Conservation (phyloP, 352 stramenopile species). For the Globisporangium okanoganense region DNA sequence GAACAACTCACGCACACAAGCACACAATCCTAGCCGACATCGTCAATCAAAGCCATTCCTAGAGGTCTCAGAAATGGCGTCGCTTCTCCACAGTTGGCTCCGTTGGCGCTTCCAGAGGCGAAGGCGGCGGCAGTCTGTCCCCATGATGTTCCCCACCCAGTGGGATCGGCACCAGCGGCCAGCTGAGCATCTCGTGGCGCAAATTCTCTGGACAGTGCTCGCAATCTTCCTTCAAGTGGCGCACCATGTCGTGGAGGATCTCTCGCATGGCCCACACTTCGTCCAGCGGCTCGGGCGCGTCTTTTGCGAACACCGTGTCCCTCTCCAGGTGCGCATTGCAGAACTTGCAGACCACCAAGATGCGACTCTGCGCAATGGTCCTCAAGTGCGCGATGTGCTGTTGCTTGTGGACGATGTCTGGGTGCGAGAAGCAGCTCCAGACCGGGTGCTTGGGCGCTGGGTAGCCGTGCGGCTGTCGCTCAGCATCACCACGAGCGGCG, state of each 20-base stretch:
- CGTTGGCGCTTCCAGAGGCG: not conserved
- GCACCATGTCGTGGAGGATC: not conserved
- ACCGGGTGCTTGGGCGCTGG: constrained; percentile 4
- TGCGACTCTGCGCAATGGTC: not conserved
- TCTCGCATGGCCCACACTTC: constrained; percentile 2
- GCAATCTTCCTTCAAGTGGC: constrained; percentile 1
- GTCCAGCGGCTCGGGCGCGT: not conserved
- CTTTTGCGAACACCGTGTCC: constrained; percentile 1
- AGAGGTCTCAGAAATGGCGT: not conserved
- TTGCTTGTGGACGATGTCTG: not conserved
- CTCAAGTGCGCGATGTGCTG: not conserved
- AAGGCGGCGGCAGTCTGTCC: not conserved
- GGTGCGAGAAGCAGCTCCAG: constrained; percentile 3
- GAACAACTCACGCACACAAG: not conserved
- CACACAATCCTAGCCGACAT: not conserved
- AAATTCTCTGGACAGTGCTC: not conserved
- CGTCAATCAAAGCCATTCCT: not conserved
- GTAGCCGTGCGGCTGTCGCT: not conserved
- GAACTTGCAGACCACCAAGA: constrained; percentile 2
- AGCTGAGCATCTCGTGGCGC: not conserved
- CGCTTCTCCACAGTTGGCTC: not conserved
- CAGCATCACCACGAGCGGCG: not conserved
- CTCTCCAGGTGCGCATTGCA: not conserved
- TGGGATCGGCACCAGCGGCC: not conserved
- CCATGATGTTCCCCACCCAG: not conserved